Percentiles rank a stretch among this genome's conserved stretches.
phyloP scores from a whole-genome alignment of 2,329 filamentous ascomycete genomes.

The Helotiales sp. region DNA sequence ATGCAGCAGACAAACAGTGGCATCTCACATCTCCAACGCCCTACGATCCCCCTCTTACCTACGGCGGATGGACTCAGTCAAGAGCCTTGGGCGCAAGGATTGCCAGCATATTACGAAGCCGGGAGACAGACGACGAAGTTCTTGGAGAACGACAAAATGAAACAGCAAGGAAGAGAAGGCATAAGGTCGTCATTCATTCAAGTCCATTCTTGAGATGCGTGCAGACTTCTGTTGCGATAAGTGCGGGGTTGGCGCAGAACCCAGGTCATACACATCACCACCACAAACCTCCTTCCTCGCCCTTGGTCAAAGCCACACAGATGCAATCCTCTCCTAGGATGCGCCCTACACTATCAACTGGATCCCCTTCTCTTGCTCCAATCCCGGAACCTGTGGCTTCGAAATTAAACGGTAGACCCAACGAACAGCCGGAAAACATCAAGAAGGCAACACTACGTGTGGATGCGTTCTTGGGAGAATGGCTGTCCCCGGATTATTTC shows the following conservation, averaged over 20 bases:
- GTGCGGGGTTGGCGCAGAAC: slow-evolving; percentile 79
- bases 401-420: slow-evolving; percentile 22
- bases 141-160: slow-evolving; percentile 22
- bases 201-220: slow-evolving; percentile 95
- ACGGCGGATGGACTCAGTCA: slow-evolving; percentile 90
- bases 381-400: slow-evolving; percentile 37
- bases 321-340: slow-evolving; percentile 41
- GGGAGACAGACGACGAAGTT: slow-evolving; percentile 47
- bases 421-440: slow-evolving; percentile 42
- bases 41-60: slow-evolving; percentile 94
- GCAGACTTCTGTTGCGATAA: slow-evolving; percentile 88
- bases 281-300: slow-evolving; percentile 29
- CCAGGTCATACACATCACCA: slow-evolving; percentile 43
- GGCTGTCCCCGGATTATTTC: slow-evolving; percentile 92
- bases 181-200: slow-evolving; percentile 84
- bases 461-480: slow-evolving; percentile 93
- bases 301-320: slow-evolving; percentile 34
- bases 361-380: slow-evolving; percentile 38
- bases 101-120: slow-evolving; percentile 68
- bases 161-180: slow-evolving; percentile 58
- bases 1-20: slow-evolving; percentile 95
- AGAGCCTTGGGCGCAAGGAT: slow-evolving; percentile 83
- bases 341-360: slow-evolving; percentile 35
- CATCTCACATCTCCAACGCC: slow-evolving; percentile 90
- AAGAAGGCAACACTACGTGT: slow-evolving; percentile 73